These are phyloP conservation scores for Cercophora scortea DNA, from an alignment of 495 filamentous ascomycete species.

Conservation along the genomic window DNA sequence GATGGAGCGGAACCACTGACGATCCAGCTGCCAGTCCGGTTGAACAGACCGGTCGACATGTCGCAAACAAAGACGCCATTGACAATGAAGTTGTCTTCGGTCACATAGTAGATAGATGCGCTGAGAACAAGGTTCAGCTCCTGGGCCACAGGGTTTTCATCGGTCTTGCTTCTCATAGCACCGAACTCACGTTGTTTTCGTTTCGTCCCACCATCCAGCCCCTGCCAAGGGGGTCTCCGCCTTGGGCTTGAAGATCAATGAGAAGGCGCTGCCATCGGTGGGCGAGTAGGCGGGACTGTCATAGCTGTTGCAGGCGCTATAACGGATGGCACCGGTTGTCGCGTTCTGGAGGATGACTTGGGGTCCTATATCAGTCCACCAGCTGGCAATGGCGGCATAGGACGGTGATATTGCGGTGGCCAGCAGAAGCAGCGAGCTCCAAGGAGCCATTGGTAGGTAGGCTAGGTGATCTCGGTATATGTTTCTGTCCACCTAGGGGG, in stretches of 20 bases:
- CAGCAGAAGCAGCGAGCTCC: constrained; percentile 11
- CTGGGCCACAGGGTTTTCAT: too few relatives aligned
- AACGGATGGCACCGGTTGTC: constrained; percentile 23
- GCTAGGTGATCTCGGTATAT: too few relatives aligned
- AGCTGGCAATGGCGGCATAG: constrained; percentile 21
- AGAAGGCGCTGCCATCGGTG: constrained; percentile 13
- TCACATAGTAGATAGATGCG: constrained; percentile 26
- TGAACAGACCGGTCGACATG: constrained; percentile 20
- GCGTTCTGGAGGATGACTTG: constrained; percentile 30
- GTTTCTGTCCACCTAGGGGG: too few relatives aligned
- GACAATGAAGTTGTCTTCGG: constrained; percentile 11
- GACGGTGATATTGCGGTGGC: constrained; percentile 13
- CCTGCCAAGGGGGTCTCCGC: constrained; percentile 27
- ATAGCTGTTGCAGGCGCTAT: constrained; percentile 27
- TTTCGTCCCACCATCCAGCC: constrained; percentile 19
- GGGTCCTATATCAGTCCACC: constrained; percentile 20
- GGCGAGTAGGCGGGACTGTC: constrained; percentile 18
- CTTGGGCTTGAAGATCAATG: constrained; percentile 16
- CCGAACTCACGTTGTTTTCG: constrained; percentile 13
- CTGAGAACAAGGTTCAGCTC: constrained; percentile 4
- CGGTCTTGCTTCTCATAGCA: background rate
- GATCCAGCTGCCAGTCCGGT: constrained; percentile 13
- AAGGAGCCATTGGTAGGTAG: background rate
- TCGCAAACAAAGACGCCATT: constrained; percentile 26
- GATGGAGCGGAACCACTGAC: constrained; percentile 11